Percentiles rank a stretch among this genome's conserved stretches.
phyloP scores from a whole-genome alignment of 768 basidiomycete species.

The Amylocystis lapponica region DNA sequence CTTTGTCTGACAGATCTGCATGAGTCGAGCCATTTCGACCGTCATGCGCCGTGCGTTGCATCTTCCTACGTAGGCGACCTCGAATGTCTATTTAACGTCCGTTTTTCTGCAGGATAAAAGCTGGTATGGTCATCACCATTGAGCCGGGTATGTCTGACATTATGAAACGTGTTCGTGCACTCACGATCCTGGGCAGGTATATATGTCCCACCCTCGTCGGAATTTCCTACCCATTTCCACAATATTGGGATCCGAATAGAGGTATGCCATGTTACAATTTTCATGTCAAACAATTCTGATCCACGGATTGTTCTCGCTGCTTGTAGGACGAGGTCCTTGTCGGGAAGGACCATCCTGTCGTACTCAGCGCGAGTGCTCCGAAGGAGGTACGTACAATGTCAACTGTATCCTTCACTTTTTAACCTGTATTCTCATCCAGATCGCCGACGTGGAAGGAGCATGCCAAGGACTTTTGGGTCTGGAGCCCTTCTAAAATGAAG shows the following conservation, averaged over 20 bases:
- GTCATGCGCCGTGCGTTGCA: conserved; percentile 42
- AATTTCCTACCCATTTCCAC: conserved; percentile 86
- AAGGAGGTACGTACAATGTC: conserved; percentile 78
- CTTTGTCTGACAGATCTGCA: conserved; percentile 72
- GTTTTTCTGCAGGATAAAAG: conserved; percentile 46
- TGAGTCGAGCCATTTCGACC: conserved; percentile 65
- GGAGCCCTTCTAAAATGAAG: conserved; percentile 45
- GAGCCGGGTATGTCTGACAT: conserved; percentile 63
- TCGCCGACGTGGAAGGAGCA: conserved; percentile 73
- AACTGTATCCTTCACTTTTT: not conserved
- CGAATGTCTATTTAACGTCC: conserved; percentile 1
- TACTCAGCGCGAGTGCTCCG: conserved; percentile 69
- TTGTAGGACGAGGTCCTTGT: conserved; percentile 68
- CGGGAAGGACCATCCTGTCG: conserved; percentile 49
- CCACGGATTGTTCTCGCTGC: not conserved
- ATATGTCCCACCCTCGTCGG: conserved; percentile 76
- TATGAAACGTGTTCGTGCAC: too few species aligned
- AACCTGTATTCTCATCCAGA: conserved; percentile 26
- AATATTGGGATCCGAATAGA: conserved; percentile 92
- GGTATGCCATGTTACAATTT: conserved; percentile 32
- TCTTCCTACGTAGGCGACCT: conserved; percentile 2
- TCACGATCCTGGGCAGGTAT: conserved; percentile 42
- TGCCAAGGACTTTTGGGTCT: conserved; percentile 69
- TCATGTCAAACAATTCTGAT: too few species aligned
- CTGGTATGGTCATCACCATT: conserved; percentile 89